Evolutionary conservation across 371 early-diverging fungal genomes (phyloP).

Genomic region (Vairimorpha ceranae): DNA sequence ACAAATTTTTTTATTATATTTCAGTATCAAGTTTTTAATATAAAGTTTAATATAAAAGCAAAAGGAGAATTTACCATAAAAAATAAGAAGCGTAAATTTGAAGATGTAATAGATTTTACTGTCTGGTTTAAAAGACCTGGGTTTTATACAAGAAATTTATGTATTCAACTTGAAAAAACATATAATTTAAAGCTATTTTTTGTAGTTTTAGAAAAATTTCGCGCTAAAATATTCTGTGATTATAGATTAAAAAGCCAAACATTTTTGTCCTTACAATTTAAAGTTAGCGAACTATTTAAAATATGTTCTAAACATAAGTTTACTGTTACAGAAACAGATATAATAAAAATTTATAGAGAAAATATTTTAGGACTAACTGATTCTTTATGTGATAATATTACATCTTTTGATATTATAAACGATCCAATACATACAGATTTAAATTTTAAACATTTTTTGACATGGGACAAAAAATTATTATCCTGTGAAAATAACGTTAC

Average conservation of each 20-base stretch:
- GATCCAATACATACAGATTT: conserved; percentile 1
- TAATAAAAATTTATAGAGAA: background rate
- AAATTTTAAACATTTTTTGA: background rate
- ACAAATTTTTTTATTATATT: background rate
- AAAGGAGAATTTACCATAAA: background rate
- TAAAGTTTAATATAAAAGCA: background rate
- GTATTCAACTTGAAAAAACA: background rate
- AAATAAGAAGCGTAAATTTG: background rate
- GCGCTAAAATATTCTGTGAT: background rate
- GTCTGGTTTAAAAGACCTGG: background rate
- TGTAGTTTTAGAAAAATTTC: background rate
- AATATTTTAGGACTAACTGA: background rate
- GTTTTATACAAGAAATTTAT: background rate
- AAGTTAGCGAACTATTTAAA: background rate
- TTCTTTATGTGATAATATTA: background rate
- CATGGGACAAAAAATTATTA: background rate
- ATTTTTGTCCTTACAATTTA: background rate
- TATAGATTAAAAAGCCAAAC: background rate
- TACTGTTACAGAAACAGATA: background rate
- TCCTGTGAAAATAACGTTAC: background rate
- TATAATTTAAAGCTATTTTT: background rate
- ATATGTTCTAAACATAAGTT: background rate
- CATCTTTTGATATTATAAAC: background rate
- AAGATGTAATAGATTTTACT: background rate
- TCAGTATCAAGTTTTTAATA: conserved; percentile 2